Evolutionary conservation across 768 basidiomycete species (phyloP).

Genomic region (Auricularia sp.): DNA sequence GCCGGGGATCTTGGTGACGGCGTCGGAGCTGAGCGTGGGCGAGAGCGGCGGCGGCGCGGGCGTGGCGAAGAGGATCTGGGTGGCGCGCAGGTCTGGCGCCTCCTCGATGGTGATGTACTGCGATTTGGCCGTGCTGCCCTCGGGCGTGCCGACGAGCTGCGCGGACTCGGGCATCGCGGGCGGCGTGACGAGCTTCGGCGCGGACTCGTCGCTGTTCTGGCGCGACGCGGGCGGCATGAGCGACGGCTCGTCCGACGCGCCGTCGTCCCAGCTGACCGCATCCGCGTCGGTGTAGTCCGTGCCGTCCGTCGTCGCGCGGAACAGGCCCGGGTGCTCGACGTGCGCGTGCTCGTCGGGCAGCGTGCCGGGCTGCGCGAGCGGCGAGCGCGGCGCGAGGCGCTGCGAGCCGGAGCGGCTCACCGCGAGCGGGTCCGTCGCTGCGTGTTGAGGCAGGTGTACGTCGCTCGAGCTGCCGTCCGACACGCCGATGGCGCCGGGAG

Average conservation of each 20-base stretch:
- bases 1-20: neutral
- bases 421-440: neutral
- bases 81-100: neutral
- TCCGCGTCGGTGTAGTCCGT: neutral
- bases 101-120: slow-evolving; percentile 2
- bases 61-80: neutral
- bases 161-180: neutral
- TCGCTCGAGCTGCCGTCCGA: neutral
- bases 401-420: too few relatives aligned
- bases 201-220: neutral
- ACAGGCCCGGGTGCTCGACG: neutral
- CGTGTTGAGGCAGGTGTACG: neutral
- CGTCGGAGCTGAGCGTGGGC: neutral
- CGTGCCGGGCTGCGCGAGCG: neutral
- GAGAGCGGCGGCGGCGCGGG: neutral
- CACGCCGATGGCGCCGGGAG: slow-evolving; percentile 2
- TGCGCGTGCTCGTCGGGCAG: neutral
- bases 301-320: neutral
- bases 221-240: neutral
- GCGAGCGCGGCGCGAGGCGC: neutral
- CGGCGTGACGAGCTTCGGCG: slow-evolving; percentile 1
- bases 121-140: neutral
- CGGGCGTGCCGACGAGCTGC: neutral
- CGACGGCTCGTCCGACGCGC: neutral
- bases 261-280: neutral